Evolutionary conservation across 129 eudicot species (phyloP), one percentile per base, ranked within the genome.

Genomic region (Calendula officinalis): DNA sequence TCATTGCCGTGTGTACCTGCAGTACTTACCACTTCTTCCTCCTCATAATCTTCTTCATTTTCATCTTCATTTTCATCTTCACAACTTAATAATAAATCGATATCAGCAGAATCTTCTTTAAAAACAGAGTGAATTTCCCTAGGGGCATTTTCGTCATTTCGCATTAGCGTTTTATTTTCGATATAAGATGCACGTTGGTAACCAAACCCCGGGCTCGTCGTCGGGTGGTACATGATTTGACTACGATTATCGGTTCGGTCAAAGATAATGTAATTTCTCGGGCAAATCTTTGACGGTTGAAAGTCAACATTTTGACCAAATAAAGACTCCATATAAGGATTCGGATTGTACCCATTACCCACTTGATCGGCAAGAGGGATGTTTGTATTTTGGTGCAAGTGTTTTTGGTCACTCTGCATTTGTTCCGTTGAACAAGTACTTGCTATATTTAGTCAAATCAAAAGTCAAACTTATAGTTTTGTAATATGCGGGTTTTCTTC

Each of bases 1-100:
- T 70, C 73, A 43, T 66, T 60, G 57, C 36, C 69, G 2, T 62
- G 51, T n/a, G 82, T 89, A 7, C 94, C 74, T 62, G 83, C 90
- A 6, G 96, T 82, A 61, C 96, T 89, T 30, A 89, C 77, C 45
- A 89, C 77, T 43, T 73, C 89, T 6, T 88, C 96, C 30, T 87
- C 91, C 3, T 84, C 89, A 10, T 37, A 10, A 17, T 62, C 70
- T 40, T 74, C 86, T 13, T 63, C 77, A 5, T 51, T 49, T 9
- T 71, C 79, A 10, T 74, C 7, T n/a, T 58, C 62, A 7, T 72
- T 76, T 48, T 77, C 94, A 16, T 80, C 77, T 48, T 89, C 96
- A 12, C 52, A 77, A 72, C 87, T 82, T 71, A 89, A 55, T 32
- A 89, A 72, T 38, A 82, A 80, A 80, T 89, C 82, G 46, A 89